Evolutionary conservation across 164 flowering plant species (phyloP), one percentile per base, ranked within the genome.

Genomic region (Magnolia changhungtana): DNA sequence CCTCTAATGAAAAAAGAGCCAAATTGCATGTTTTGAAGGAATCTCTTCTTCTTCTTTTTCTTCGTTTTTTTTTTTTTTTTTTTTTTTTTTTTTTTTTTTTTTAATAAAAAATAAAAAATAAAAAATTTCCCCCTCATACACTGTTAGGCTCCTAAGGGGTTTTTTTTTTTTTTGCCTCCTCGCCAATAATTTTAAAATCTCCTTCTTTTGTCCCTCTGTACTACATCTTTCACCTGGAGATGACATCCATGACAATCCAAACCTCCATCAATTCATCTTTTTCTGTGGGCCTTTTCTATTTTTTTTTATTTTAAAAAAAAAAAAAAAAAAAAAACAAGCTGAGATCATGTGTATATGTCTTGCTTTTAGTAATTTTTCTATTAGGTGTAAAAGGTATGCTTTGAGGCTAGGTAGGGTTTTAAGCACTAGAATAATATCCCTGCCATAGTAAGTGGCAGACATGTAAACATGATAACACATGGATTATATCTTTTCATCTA

Each of bases 1-100:
- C 59, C 74, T 50, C 49, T 59, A 65, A 9, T 65, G 68, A 11
- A 23, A 55, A 29, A 37, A 37, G 20, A 71, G 50, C 72, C 72
- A 71, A 21, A 55, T 23, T 72, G 72, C 50, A 49, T 80, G 68
- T 29, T 45, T 58, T 27, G 61, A 71, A 66, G 78, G 81, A 80
- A 84, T 81, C 83, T 77, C 77, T 79, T 65, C 67, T 72, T n/a
- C 78, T 50, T 72, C 77, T 45, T 68, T 0, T 27, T 24, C 27
- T 24, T 24, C 27, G 0, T 24, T 1, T 24, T 24, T 45, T 69
- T 50, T 5, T 70, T n/a, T 1, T 23, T 23, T 1, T 23, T 23
- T 1, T 23, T 23, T 23, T 23, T 45, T 69, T 50, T 5, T 70
- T n/a, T 1, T 23, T 23, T 1, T 23, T 23, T 1, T 23, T 23